Evolutionary conservation across 1,284 basidiomycete species (phyloP).

Genomic region (Tilletia setariae): DNA sequence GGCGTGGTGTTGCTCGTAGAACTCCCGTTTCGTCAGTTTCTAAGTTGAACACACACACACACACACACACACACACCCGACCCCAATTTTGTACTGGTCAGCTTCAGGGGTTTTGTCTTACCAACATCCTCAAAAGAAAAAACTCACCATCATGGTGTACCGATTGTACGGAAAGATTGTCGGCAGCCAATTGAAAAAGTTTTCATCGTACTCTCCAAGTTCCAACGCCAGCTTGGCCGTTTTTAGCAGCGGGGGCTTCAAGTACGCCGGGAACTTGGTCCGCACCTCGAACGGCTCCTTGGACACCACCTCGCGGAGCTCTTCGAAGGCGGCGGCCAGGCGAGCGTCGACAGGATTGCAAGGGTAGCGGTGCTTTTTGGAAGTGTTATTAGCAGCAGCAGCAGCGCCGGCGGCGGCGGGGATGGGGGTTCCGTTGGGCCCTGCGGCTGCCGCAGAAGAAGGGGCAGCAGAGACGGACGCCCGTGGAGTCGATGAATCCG

Average conservation of each 20-base stretch:
- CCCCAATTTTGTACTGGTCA: too few relatives aligned
- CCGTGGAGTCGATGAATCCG: too few relatives aligned
- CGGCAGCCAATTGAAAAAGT: slow-evolving; percentile 85
- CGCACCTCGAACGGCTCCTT: slow-evolving; percentile 58
- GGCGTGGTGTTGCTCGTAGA: slow-evolving; percentile 44
- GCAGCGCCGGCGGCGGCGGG: too few relatives aligned
- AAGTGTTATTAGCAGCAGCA: too few relatives aligned
- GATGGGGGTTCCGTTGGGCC: too few relatives aligned
- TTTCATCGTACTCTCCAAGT: slow-evolving; percentile 81
- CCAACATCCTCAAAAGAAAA: too few relatives aligned
- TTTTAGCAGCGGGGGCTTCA: slow-evolving; percentile 71
- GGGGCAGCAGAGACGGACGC: too few relatives aligned
- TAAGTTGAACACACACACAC: neutral
- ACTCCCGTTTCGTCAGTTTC: slow-evolving; percentile 51
- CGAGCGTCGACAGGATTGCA: slow-evolving; percentile 62
- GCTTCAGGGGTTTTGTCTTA: too few relatives aligned
- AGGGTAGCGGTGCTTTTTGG: slow-evolving; percentile 41
- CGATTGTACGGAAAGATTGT: slow-evolving; percentile 85
- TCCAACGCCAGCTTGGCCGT: slow-evolving; percentile 75
- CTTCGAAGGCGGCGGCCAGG: slow-evolving; percentile 65
- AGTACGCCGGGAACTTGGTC: slow-evolving; percentile 78
- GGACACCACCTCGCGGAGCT: slow-evolving; percentile 64
- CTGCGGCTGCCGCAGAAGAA: too few relatives aligned
- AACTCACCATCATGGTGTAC: slow-evolving; percentile 59
- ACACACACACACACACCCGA: neutral